Evolutionary conservation across 495 filamentous ascomycete species (phyloP).

Genomic region (Peziza echinospora): DNA sequence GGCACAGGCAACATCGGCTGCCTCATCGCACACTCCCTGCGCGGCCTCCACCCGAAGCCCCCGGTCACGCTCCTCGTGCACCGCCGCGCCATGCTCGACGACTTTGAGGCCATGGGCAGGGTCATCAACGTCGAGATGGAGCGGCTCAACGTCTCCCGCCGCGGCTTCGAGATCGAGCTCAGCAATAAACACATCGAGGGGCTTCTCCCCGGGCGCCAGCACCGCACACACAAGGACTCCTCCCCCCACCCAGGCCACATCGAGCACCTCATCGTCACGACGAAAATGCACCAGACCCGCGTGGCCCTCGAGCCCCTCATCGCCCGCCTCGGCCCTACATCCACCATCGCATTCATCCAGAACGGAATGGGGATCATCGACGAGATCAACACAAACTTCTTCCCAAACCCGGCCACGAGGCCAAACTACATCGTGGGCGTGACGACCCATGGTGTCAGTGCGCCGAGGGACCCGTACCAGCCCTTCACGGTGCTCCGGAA

Average conservation of each 20-base stretch:
- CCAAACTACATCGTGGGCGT: constrained; percentile 61
- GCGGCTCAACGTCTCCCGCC: constrained; percentile 17
- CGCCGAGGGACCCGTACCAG: constrained; percentile 17
- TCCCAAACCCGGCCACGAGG: constrained; percentile 36
- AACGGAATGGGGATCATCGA: constrained; percentile 69
- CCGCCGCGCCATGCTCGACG: constrained; percentile 19
- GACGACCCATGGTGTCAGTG: constrained; percentile 39
- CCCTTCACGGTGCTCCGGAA: constrained; percentile 43
- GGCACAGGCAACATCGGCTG: constrained; percentile 35
- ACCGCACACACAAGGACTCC: constrained; percentile 5
- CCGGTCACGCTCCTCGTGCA: constrained; percentile 31
- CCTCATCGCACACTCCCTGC: constrained; percentile 29
- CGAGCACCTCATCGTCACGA: constrained; percentile 53
- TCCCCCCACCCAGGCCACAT: constrained; percentile 26
- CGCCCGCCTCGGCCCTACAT: constrained; percentile 44
- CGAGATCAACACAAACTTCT: constrained; percentile 43
- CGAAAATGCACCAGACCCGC: constrained; percentile 35
- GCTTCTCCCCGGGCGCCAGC: constrained; percentile 12
- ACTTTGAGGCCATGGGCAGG: constrained; percentile 18
- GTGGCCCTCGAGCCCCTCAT: constrained; percentile 34
- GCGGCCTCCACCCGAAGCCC: constrained; percentile 16
- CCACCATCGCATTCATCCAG: constrained; percentile 61
- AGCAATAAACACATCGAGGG: constrained; percentile 11
- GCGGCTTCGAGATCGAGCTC: constrained; percentile 32
- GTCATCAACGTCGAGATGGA: constrained; percentile 15